Evolutionary conservation across 306 rosid species (phyloP), one percentile per base, ranked within the genome.

Genomic region (Psophocarpus tetragonolobus): DNA sequence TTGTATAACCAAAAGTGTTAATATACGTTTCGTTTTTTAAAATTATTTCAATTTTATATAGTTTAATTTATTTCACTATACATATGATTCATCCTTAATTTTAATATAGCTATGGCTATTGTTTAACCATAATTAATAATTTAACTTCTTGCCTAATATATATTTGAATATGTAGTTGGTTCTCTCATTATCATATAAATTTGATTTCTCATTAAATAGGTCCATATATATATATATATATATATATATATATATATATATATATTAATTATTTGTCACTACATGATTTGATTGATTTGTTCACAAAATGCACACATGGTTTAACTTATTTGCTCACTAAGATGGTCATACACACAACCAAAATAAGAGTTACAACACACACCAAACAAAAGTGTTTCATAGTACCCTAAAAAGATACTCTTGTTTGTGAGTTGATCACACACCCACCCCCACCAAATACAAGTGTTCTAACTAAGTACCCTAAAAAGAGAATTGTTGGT

Each of bases 401-500:
- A 60, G 39, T 60, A 60, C 39, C 10, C 66, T 60, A 62, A 32
- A 13, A 56, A 72, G 67, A 42, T 68, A 74, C 58, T 41, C 58
- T 26, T 74, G 44, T n/a, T 41, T 41, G 58, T 57, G 69, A 41
- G 32, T 41, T 74, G 5, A 38, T 58, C 27, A 15, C 51, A 51
- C 57, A 51, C 24, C 58, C 10, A 51, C 58, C 27, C 9, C 32
- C 66, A 60, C 66, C 39, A 29, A 30, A 29, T 2, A 58, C 20
- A 13, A 29, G 23, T 29, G 66, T 26, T 23, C 23, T 10, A 60
- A 54, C 1, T 38, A 29, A n/a, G 24, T 48, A 29, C 39, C 9
- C 39, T 60, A 62, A 33, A 13, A 38, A 72, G 66, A 42, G 58
- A 74, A 74, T 58, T 74, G 21, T 58, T 58, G 41, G 44, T 57